Evolutionary conservation across 1,139 yeast genomes (phyloP), one percentile per base, ranked within the genome.

Genomic region (Hemisphaericaspora xylanilytica): DNA sequence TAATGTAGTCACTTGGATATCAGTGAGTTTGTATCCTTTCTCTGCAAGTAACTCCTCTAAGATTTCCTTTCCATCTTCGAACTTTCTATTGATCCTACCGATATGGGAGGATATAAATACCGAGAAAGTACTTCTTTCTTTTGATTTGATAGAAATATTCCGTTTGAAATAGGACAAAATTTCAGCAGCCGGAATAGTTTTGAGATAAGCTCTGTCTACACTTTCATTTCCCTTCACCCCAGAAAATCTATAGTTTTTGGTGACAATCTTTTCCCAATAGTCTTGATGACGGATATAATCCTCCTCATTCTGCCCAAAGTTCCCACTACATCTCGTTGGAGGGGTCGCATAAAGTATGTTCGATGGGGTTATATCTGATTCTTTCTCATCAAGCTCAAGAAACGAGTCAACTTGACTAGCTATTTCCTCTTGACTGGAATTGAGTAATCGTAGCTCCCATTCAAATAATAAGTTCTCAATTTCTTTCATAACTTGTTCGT

Each of bases 181-280:
- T 3, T 59, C 56, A 0, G 44, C 38, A 28, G 59, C 55, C 0
- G 63, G 55, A 17, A 73, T 42, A 0, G 37, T 36, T 9, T 49
- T 37, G 1, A 73, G 46, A 0, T 61, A 15, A 0, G 39, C 32
- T 1, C 44, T n/a, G 44, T 70, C 73, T 13, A 69, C 50, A 26
- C 61, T 67, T 28, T 66, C 70, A 4, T 59, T 61, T 2, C 70
- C 71, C 1, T 56, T 43, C 1, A 39, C 36, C 5, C 61, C 63
- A 1, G 55, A 49, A 44, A 74, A 73, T 22, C 59, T 44, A 47
- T 71, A 72, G 4, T 67, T 63, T 35, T 65, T 59, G 27, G 63
- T 67, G 10, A 65, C 50, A 3, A 81, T 78, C 41, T 71, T 69
- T 39, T 75, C 81, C 72, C 76, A 75, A 26, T 57, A 47, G 26